Conservation (phyloP, 192 early-diverging fungal genomes). For the Coemansia asiatica region DNA sequence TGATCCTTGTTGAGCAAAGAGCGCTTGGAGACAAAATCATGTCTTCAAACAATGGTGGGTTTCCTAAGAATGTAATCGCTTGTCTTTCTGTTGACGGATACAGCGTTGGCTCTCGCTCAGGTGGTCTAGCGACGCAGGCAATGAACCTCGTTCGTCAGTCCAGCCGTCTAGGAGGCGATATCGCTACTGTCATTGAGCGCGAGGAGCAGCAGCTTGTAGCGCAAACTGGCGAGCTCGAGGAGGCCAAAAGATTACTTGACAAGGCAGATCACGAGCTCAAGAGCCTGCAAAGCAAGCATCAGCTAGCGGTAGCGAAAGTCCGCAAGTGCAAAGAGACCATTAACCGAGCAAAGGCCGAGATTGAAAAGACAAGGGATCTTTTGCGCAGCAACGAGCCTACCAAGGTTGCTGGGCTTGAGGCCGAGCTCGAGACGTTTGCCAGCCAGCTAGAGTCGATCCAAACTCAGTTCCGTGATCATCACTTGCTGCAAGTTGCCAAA, state of each 20-base stretch:
- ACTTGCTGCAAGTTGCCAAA: conserved; percentile 50
- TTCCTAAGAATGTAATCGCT: conserved; percentile 62
- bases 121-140: conserved; percentile 48
- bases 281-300: conserved; percentile 31
- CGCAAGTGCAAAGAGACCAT: conserved; percentile 44
- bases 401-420: conserved; percentile 62
- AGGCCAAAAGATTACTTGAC: background rate
- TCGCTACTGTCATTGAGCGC: conserved; percentile 42
- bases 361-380: conserved; percentile 55
- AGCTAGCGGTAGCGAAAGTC: conserved; percentile 23
- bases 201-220: conserved; percentile 29
- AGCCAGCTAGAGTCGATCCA: conserved; percentile 59
- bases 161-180: conserved; percentile 57
- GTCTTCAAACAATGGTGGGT: conserved; percentile 54
- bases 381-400: conserved; percentile 65
- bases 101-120: conserved; percentile 59
- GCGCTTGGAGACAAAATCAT: conserved; percentile 47
- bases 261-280: conserved; percentile 29
- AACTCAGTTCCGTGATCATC: conserved; percentile 61
- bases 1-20: conserved; percentile 62
- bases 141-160: conserved; percentile 44
- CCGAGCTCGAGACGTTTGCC: conserved; percentile 53
- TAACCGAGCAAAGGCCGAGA: conserved; percentile 32
- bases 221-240: conserved; percentile 8
- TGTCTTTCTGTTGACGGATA: conserved; percentile 65